phyloP scores from a whole-genome alignment of 1,139 yeast genomes.

The Geotrichum fermentans region DNA sequence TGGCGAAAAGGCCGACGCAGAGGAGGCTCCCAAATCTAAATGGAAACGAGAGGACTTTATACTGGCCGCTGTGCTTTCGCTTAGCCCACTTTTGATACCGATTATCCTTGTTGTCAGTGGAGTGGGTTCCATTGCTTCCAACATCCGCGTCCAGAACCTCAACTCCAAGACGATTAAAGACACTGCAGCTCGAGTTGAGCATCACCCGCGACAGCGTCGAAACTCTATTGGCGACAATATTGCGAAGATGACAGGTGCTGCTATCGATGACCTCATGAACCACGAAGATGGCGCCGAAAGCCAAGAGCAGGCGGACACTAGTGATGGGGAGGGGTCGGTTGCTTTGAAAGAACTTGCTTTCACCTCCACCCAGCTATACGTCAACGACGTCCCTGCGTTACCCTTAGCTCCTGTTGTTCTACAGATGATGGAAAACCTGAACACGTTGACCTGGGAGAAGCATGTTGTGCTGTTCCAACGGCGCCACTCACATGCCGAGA shows the following conservation, averaged over 20 bases:
- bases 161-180: slow-evolving; percentile 1
- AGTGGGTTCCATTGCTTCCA: slow-evolving; percentile 27
- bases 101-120: slow-evolving; percentile 26
- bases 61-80: neutral
- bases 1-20: slow-evolving; percentile 8
- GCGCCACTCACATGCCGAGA: slow-evolving; percentile 31
- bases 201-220: slow-evolving; percentile 4
- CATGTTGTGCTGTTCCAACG: slow-evolving; percentile 28
- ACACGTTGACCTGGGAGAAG: slow-evolving; percentile 33
- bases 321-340: neutral
- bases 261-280: slow-evolving; percentile 24
- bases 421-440: slow-evolving; percentile 24
- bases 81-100: slow-evolving; percentile 30
- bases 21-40: neutral
- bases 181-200: slow-evolving; percentile 1
- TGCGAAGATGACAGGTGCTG: slow-evolving; percentile 26
- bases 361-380: slow-evolving; percentile 6
- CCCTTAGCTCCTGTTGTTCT: neutral
- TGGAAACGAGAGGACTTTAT: neutral
- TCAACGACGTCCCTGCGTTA: neutral
- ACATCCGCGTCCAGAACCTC: slow-evolving; percentile 25
- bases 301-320: neutral
- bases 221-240: slow-evolving; percentile 23
- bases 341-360: slow-evolving; percentile 9
- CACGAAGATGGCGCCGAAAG: neutral